Conservation (phyloP, 2,329 filamentous ascomycete genomes). For the Hypoxylon sp. region DNA sequence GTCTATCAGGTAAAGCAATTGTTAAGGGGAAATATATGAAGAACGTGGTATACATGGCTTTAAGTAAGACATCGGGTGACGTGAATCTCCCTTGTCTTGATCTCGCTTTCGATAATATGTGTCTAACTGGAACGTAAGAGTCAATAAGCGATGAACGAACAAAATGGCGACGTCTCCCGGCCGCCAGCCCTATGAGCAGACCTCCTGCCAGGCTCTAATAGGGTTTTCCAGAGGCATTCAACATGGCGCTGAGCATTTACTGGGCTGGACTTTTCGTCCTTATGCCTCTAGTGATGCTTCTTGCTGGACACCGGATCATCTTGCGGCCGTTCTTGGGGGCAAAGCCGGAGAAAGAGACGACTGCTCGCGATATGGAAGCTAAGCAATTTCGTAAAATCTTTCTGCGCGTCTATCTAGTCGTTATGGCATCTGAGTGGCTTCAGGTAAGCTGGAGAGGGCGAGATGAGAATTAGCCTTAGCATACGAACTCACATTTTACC, state of each 20-base stretch:
- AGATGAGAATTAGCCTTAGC: not conserved
- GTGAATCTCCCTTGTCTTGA: not conserved
- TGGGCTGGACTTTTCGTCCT: constrained; percentile 48
- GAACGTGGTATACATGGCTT: constrained; percentile 3
- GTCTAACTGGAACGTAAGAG: not conserved
- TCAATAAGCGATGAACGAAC: not conserved
- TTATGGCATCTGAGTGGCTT: constrained; percentile 67
- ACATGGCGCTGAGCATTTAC: constrained; percentile 49
- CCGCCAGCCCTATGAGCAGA: not conserved
- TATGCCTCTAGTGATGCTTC: constrained; percentile 41
- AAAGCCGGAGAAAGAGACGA: constrained; percentile 16
- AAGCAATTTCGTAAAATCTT: constrained; percentile 45
- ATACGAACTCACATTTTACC: constrained; percentile 18
- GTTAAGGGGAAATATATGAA: not conserved
- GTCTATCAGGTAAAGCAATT: not conserved
- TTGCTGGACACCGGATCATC: constrained; percentile 40
- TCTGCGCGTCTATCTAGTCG: constrained; percentile 61
- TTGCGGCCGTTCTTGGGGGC: constrained; percentile 22
- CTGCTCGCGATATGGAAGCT: constrained; percentile 38
- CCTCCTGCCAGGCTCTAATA: not conserved
- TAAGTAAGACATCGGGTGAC: constrained; percentile 7
- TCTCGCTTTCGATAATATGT: not conserved
- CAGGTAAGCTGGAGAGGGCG: constrained; percentile 55
- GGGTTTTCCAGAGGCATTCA: not conserved
- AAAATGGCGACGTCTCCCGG: constrained; percentile 8